Evolutionary conservation across 805 yeast species (phyloP).

Genomic region (Candida insectalens): DNA sequence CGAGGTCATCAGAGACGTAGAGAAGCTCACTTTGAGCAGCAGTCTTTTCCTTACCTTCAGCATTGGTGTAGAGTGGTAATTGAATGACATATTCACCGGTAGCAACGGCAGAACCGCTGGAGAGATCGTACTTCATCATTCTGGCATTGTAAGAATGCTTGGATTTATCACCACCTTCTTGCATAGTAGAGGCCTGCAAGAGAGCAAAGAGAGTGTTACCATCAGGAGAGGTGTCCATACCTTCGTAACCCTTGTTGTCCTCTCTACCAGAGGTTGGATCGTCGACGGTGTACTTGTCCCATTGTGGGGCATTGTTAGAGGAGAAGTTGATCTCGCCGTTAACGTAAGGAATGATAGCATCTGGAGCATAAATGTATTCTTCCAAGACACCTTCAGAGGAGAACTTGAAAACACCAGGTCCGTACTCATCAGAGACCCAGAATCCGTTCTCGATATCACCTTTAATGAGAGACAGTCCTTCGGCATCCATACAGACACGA

Average conservation of each 20-base stretch:
- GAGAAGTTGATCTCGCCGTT: conserved; percentile 15
- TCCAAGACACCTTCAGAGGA: conserved; percentile 16
- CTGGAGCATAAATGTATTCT: conserved; percentile 21
- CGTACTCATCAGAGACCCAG: conserved; percentile 26
- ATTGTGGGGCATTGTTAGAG: conserved; percentile 20
- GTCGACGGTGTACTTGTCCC: conserved; percentile 14
- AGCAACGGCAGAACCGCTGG: conserved; percentile 10
- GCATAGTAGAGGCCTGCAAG: conserved; percentile 21
- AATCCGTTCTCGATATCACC: conserved; percentile 23
- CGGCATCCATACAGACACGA: conserved; percentile 22
- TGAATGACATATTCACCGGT: conserved; percentile 21
- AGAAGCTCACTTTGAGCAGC: conserved; percentile 24
- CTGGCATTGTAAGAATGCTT: conserved; percentile 14
- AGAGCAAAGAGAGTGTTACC: conserved; percentile 18
- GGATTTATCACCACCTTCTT: conserved; percentile 23
- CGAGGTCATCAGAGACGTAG: conserved; percentile 17
- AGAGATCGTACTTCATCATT: conserved; percentile 20
- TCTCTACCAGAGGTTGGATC: conserved; percentile 19
- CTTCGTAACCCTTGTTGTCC: conserved; percentile 25
- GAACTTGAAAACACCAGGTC: conserved; percentile 22
- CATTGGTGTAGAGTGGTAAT: conserved; percentile 19
- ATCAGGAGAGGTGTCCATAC: conserved; percentile 22
- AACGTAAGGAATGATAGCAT: conserved; percentile 20
- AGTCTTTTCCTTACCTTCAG: conserved; percentile 16
- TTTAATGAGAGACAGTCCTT: conserved; percentile 17